Evolutionary conservation across 768 basidiomycete species (phyloP).

Genomic region (Clitopilus hobsonii): DNA sequence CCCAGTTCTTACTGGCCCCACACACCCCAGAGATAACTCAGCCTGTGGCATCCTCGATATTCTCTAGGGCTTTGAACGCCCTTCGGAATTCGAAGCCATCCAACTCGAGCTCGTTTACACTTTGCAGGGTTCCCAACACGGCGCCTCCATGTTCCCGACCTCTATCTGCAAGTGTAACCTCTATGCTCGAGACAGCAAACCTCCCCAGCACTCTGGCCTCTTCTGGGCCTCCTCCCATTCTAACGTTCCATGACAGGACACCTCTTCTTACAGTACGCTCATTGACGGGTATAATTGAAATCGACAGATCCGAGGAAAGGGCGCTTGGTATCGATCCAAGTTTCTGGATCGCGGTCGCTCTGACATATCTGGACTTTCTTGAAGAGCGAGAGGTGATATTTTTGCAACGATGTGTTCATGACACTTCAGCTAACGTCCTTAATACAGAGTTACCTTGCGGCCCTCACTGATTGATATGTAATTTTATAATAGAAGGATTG

Average conservation of each 20-base stretch:
- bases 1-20: slow-evolving; percentile 50
- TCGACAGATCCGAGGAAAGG: slow-evolving; percentile 51
- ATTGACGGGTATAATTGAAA: slow-evolving; percentile 57
- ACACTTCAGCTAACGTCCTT: too few relatives aligned
- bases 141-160: slow-evolving; percentile 29
- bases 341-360: slow-evolving; percentile 72
- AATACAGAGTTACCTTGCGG: slow-evolving; percentile 60
- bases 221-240: slow-evolving; percentile 32
- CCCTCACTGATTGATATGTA: slow-evolving; percentile 42
- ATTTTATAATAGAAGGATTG: too few relatives aligned
- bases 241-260: slow-evolving; percentile 70
- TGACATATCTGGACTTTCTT: slow-evolving; percentile 76
- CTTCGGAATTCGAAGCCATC: slow-evolving; percentile 48
- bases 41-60: slow-evolving; percentile 33
- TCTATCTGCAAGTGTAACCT: slow-evolving; percentile 24
- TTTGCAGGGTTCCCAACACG: slow-evolving; percentile 31
- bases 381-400: slow-evolving; percentile 68
- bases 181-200: slow-evolving; percentile 14
- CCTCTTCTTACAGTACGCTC: slow-evolving; percentile 57
- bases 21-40: slow-evolving; percentile 33
- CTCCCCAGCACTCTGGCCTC: slow-evolving; percentile 10
- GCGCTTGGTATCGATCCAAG: slow-evolving; percentile 66
- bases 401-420: too few relatives aligned
- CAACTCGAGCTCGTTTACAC: slow-evolving; percentile 59
- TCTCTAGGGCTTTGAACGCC: slow-evolving; percentile 45